Conservation (phyloP, 495 filamentous ascomycete species). For the Neurospora sp. region DNA sequence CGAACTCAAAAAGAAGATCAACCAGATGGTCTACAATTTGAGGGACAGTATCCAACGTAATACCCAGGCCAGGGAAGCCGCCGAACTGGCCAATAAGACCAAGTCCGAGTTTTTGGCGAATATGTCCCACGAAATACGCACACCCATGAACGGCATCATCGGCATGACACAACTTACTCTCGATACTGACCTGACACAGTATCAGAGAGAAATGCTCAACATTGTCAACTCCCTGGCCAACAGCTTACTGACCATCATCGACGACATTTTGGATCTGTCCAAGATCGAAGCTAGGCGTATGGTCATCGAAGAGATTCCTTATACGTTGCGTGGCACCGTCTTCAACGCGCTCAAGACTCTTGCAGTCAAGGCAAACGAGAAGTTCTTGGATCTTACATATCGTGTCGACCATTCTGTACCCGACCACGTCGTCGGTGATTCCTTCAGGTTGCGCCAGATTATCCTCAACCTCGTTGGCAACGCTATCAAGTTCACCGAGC, state of each 20-base stretch:
- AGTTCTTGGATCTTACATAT: constrained; percentile 88
- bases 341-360: constrained; percentile 97
- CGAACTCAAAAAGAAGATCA: constrained; percentile 97
- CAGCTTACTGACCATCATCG: constrained; percentile 95
- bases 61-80: constrained; percentile 90
- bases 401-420: constrained; percentile 89
- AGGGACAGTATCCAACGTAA: constrained; percentile 96
- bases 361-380: constrained; percentile 95
- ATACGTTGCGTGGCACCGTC: constrained; percentile 87
- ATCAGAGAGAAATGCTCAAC: constrained; percentile 97
- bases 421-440: constrained; percentile 94
- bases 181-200: constrained; percentile 88
- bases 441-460: constrained; percentile 92
- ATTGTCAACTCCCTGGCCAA: constrained; percentile 97
- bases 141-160: constrained; percentile 83
- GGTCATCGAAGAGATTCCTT: constrained; percentile 97
- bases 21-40: constrained; percentile 95
- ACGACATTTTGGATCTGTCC: constrained; percentile 96
- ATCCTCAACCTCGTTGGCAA: constrained; percentile 77
- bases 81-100: constrained; percentile 94
- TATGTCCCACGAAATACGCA: constrained; percentile 98
- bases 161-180: constrained; percentile 96
- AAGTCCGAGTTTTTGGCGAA: constrained; percentile 99
- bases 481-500: constrained; percentile 94
- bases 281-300: constrained; percentile 99